Evolutionary conservation across 805 yeast genomes (phyloP).

Genomic region (Nakazawaea sp.): DNA sequence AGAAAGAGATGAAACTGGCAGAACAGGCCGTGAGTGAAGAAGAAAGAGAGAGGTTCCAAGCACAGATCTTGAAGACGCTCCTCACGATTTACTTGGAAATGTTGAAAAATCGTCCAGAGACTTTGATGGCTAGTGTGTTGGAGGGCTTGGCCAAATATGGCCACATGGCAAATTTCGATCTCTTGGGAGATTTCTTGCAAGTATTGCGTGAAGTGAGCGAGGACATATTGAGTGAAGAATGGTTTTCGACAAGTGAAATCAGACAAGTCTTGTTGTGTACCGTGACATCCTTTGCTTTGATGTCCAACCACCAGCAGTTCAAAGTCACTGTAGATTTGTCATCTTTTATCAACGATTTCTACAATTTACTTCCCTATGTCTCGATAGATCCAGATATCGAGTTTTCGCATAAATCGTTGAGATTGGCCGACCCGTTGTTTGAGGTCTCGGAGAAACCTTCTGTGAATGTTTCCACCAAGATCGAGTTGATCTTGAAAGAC

Average conservation of each 20-base stretch:
- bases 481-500: slow-evolving; percentile 73
- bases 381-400: slow-evolving; percentile 81
- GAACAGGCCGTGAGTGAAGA: slow-evolving; percentile 83
- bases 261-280: slow-evolving; percentile 78
- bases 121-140: slow-evolving; percentile 75
- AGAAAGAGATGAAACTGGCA: slow-evolving; percentile 81
- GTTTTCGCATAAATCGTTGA: slow-evolving; percentile 71
- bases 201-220: slow-evolving; percentile 76
- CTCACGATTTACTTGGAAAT: slow-evolving; percentile 73
- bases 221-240: slow-evolving; percentile 37
- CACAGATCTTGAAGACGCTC: slow-evolving; percentile 70
- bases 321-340: slow-evolving; percentile 78
- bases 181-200: slow-evolving; percentile 87
- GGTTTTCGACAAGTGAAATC: slow-evolving; percentile 38
- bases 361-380: slow-evolving; percentile 58
- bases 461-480: slow-evolving; percentile 82
- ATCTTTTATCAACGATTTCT: slow-evolving; percentile 70
- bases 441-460: slow-evolving; percentile 48
- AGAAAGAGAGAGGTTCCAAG: slow-evolving; percentile 80
- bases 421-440: slow-evolving; percentile 72
- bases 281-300: slow-evolving; percentile 83
- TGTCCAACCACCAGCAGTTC: slow-evolving; percentile 65
- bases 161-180: slow-evolving; percentile 85
- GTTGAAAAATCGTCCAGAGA: slow-evolving; percentile 53
- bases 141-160: slow-evolving; percentile 92